Evolutionary conservation across 805 yeast genomes (phyloP).

Genomic region (Candida argentea): DNA sequence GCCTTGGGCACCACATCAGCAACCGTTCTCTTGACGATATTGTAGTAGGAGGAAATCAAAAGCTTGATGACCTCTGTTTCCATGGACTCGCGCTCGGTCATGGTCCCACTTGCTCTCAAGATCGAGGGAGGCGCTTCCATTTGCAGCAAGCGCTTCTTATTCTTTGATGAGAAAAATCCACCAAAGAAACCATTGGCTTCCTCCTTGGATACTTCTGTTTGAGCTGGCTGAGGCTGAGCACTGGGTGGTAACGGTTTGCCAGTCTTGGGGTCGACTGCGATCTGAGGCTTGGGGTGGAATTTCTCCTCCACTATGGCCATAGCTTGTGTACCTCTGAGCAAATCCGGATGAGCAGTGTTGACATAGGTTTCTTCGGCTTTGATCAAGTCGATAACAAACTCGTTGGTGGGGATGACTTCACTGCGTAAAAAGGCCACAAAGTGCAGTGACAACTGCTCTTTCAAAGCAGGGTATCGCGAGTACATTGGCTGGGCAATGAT

Average conservation of each 20-base stretch:
- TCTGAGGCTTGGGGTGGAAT: slow-evolving; percentile 65
- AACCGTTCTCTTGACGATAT: slow-evolving; percentile 86
- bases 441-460: slow-evolving; percentile 73
- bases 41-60: slow-evolving; percentile 80
- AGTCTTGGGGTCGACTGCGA: slow-evolving; percentile 78
- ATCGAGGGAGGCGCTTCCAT: slow-evolving; percentile 98
- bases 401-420: slow-evolving; percentile 74
- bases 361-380: slow-evolving; percentile 85
- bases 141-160: slow-evolving; percentile 85
- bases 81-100: slow-evolving; percentile 92
- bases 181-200: slow-evolving; percentile 85
- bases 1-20: slow-evolving; percentile 94
- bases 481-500: slow-evolving; percentile 68
- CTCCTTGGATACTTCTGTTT: slow-evolving; percentile 17
- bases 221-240: slow-evolving; percentile 17
- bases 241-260: slow-evolving; percentile 65
- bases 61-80: slow-evolving; percentile 96
- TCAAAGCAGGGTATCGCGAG: slow-evolving; percentile 82
- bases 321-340: slow-evolving; percentile 89
- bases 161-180: slow-evolving; percentile 85
- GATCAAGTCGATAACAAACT: slow-evolving; percentile 76
- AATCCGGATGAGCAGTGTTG: slow-evolving; percentile 96
- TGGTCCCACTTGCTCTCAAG: slow-evolving; percentile 80
- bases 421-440: slow-evolving; percentile 74
- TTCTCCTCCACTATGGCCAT: slow-evolving; percentile 88